These are phyloP conservation scores for Glutinoglossum americanum DNA, from an alignment of 495 filamentous ascomycete genomes.

Conservation along the genomic window DNA sequence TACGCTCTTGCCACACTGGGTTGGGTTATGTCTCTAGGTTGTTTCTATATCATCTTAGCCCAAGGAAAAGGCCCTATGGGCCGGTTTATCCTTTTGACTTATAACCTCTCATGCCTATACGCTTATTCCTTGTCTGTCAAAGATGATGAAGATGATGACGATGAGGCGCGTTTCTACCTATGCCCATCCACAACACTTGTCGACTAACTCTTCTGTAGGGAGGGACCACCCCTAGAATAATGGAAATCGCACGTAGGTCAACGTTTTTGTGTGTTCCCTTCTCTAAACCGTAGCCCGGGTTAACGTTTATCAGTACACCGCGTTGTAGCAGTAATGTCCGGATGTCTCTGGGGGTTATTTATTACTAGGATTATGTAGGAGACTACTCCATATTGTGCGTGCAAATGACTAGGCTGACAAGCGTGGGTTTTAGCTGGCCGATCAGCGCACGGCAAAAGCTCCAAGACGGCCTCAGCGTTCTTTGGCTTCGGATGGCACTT, in stretches of 20 bases:
- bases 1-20: conserved; percentile 54
- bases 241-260: conserved; percentile 42
- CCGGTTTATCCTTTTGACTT: conserved; percentile 41
- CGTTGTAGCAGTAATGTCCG: conserved; percentile 66
- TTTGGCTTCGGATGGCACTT: conserved; percentile 86
- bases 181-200: background rate
- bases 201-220: conserved; percentile 21
- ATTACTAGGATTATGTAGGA: conserved; percentile 50
- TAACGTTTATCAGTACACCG: conserved; percentile 35
- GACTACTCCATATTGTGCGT: background rate
- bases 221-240: conserved; percentile 62
- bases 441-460: conserved; percentile 72
- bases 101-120: conserved; percentile 91
- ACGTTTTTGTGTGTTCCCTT: background rate
- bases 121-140: conserved; percentile 69
- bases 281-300: background rate
- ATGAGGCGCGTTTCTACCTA: conserved; percentile 26
- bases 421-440: conserved; percentile 37
- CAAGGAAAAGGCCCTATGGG: conserved; percentile 75
- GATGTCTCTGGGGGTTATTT: conserved; percentile 81
- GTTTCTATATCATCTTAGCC: conserved; percentile 73
- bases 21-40: conserved; percentile 57
- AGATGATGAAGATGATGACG: conserved; percentile 44
- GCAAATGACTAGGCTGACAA: background rate
- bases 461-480: conserved; percentile 60